phyloP scores from a whole-genome alignment of 2,329 filamentous ascomycete species.

The Stachybotrys echinatus region DNA sequence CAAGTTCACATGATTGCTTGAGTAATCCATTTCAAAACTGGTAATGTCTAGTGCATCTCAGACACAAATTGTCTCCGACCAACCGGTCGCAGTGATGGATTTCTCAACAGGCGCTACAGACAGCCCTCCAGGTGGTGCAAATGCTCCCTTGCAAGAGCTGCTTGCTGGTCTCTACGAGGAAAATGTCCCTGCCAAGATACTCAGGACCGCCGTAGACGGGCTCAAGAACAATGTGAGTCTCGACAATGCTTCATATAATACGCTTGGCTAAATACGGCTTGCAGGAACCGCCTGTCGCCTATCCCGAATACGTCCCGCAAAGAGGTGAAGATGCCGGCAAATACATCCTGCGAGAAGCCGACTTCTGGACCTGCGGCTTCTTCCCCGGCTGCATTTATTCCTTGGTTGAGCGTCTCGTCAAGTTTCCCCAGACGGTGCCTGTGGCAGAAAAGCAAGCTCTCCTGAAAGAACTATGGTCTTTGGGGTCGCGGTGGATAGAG shows the following conservation, averaged over 20 bases:
- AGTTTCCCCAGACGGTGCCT: slow-evolving; percentile 19
- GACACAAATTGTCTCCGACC: too few relatives aligned
- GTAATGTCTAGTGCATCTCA: too few relatives aligned
- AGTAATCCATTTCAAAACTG: too few relatives aligned
- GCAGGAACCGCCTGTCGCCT: slow-evolving; percentile 3
- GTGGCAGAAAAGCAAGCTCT: slow-evolving; percentile 7
- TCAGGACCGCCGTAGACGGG: background rate
- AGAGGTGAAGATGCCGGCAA: slow-evolving; percentile 9
- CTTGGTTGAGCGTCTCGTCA: slow-evolving; percentile 24
- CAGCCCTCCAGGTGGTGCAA: too few relatives aligned
- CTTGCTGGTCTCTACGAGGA: background rate
- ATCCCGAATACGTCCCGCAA: slow-evolving; percentile 15
- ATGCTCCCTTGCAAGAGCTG: background rate
- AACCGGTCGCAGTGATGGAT: too few relatives aligned
- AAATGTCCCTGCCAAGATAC: background rate
- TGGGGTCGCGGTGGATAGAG: slow-evolving; percentile 25
- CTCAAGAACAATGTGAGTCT: background rate
- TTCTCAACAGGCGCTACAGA: too few relatives aligned
- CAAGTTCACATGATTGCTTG: too few relatives aligned
- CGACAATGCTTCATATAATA: too few relatives aligned
- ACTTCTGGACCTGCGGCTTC: slow-evolving; percentile 33
- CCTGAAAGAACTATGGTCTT: slow-evolving; percentile 14
- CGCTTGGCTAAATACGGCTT: too few relatives aligned
- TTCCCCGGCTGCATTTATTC: slow-evolving; percentile 30
- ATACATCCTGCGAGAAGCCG: slow-evolving; percentile 13